These are phyloP conservation scores for Talinum fruticosum DNA, from an alignment of 148 eudicot genomes.

Conservation along the genomic window DNA sequence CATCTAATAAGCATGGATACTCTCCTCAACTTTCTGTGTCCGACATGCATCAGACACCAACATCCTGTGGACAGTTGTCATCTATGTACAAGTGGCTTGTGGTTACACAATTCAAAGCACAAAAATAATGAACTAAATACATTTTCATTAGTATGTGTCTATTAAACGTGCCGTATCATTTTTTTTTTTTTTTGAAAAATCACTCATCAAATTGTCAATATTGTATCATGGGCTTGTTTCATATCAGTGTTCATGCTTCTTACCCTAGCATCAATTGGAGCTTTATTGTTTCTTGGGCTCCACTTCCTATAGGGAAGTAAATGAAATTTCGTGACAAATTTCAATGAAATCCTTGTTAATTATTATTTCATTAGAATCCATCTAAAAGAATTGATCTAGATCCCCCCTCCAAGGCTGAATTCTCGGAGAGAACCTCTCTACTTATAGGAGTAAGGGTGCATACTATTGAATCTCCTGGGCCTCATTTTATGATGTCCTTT, in stretches of 20 bases:
- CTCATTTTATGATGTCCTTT: neutral
- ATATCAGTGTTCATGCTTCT: too few species aligned
- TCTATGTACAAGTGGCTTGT: too few species aligned
- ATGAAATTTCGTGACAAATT: too few species aligned
- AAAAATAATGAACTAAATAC: too few species aligned
- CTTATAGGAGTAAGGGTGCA: neutral
- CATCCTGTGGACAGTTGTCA: too few species aligned
- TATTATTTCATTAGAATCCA: neutral
- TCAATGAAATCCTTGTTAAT: neutral
- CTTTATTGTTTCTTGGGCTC: neutral
- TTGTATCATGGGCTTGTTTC: too few species aligned
- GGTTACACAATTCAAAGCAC: too few species aligned
- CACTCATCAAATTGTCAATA: too few species aligned
- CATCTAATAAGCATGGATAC: neutral
- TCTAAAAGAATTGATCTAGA: neutral
- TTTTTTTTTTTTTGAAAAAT: too few species aligned
- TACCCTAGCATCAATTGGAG: neutral
- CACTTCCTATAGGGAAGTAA: neutral
- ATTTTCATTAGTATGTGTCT: too few species aligned
- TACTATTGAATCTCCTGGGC: neutral
- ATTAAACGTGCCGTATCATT: too few species aligned
- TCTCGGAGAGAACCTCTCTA: neutral
- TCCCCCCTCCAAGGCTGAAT: neutral
- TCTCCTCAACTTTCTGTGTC: neutral
- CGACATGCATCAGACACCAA: neutral